Conservation (phyloP, 345 rosid species). For the Eucalyptus pauciflora region DNA sequence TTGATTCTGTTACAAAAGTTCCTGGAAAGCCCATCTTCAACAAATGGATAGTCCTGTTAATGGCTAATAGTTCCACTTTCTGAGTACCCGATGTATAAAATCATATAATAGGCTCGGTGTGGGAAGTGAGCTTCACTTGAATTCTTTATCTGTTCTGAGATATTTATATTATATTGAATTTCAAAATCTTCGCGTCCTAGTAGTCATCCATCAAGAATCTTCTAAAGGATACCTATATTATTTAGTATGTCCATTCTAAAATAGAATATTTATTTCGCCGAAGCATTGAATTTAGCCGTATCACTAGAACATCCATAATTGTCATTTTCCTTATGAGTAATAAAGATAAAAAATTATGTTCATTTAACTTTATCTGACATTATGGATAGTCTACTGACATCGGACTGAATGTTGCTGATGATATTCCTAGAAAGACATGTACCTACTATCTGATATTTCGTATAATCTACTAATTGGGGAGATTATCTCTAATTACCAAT, state of each 20-base stretch:
- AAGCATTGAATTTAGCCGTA: neutral
- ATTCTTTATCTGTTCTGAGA: neutral
- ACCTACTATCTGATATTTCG: neutral
- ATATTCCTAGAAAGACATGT: neutral
- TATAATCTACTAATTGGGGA: neutral
- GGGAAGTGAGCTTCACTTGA: neutral
- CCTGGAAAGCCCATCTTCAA: neutral
- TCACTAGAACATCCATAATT: neutral
- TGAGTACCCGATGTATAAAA: neutral
- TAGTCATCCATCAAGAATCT: neutral
- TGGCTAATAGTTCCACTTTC: neutral
- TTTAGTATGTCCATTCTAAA: accelerated
- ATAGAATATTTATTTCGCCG: neutral
- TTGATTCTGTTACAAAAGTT: neutral
- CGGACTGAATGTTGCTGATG: neutral
- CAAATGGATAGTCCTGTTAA: neutral
- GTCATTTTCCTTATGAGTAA: neutral
- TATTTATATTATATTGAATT: neutral
- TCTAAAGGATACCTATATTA: neutral
- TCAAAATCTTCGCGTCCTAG: neutral
- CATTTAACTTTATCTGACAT: neutral
- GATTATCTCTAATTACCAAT: neutral
- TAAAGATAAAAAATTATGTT: neutral
- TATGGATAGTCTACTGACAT: neutral
- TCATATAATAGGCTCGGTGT: neutral